Evolutionary conservation across 371 early-diverging fungal genomes (phyloP), one percentile per base, ranked within the genome.

Genomic region (Sanchytrium tribonematis): DNA sequence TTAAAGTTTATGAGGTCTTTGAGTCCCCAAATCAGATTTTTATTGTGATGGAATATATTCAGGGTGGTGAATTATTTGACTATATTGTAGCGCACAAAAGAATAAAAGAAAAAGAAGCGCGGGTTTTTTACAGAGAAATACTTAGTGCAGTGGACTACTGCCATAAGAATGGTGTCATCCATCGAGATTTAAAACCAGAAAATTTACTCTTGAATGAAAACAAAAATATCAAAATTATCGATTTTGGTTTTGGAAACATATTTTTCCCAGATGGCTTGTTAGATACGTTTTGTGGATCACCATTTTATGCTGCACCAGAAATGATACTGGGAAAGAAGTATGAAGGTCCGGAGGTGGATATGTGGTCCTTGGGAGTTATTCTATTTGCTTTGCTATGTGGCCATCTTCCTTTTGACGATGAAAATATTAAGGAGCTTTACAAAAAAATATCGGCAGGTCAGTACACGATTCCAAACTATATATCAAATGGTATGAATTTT

Each of bases 101-200:
- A 29, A 68, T 85, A 16, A 75, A 76, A 29, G 84, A 84, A 70
- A 77, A 77, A 67, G 77, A 76, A 22, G 81, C 82, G n/a, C 73
- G 80, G 32, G 69, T 70, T 31, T 82, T 80, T 70, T 82, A 83
- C 71, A 72, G 79, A 31, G 82, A 91, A 72, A 86, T 97, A 0
- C 74, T 95, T 28, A 85, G 88, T 73, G 98, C 90, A 0, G 75
- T 97, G 17, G 88, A 85, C 73, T 93, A 88, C 75, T 81, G 93
- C 75, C 93, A 91, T 76, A 77, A 87, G 73, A 89, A 88, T 31
- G 83, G 85, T 73, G 87, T 97, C 76, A 96, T 97, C 66, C 98
- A 98, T 75, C 82, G 98, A 70, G 98, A 98, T 77, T 75, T 98
- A 32, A 98, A 98, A 74, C 93, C 94, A 22, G 91, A 97, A 92